Percentiles rank a stretch among this genome's conserved stretches.
These are phyloP conservation scores for Oropetium thomaeum DNA, from an alignment of 176 grass and related monocot genomes.

Conservation along the genomic window DNA sequence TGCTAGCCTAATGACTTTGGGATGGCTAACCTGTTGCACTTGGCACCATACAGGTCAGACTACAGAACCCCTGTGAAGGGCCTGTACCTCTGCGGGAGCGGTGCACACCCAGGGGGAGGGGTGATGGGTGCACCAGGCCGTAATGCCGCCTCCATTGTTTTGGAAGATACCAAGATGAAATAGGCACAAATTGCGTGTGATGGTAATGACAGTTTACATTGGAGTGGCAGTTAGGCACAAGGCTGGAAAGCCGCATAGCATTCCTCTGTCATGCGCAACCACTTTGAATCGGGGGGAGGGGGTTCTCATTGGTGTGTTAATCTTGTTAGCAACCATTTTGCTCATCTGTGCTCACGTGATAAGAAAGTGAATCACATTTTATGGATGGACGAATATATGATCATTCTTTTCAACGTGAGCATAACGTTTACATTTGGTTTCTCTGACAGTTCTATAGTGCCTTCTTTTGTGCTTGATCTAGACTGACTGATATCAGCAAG, in stretches of 20 bases:
- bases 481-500: no score
- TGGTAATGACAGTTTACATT: neutral
- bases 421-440: no score
- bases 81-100: conserved; percentile 89
- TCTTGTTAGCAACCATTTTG: neutral
- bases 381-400: neutral
- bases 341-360: neutral
- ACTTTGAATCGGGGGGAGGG: neutral
- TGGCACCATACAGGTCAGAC: conserved; percentile 61
- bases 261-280: neutral
- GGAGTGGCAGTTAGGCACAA: neutral
- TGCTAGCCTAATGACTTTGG: neutral
- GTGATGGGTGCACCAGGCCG: conserved; percentile 96
- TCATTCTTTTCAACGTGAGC: neutral
- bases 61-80: conserved; percentile 90
- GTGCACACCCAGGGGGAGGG: conserved; percentile 85
- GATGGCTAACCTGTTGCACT: neutral
- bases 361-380: neutral
- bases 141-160: conserved; percentile 77
- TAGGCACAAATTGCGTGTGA: neutral
- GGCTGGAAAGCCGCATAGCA: neutral
- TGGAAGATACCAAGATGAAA: conserved; percentile 52
- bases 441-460: no score
- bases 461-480: neutral
- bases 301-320: neutral